Evolutionary conservation across 805 yeast genomes (phyloP).

Genomic region (Zygosaccharomyces pseudorouxii): DNA sequence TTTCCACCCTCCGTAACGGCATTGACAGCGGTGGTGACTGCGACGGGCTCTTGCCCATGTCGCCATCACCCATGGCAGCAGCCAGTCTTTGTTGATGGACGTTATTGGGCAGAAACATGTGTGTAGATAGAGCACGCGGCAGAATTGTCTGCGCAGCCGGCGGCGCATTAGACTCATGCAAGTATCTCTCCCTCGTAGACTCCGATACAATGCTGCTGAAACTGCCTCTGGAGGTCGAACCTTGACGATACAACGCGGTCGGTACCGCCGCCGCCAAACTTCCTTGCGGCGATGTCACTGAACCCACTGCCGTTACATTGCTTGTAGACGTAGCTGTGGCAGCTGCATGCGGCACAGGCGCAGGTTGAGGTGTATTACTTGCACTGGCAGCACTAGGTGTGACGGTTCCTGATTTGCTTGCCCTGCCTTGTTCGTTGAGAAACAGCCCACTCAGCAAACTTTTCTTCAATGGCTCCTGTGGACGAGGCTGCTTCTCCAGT

Average conservation of each 20-base stretch:
- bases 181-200: constrained; percentile 33
- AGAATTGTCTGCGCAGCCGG: constrained; percentile 52
- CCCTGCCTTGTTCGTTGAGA: constrained; percentile 17
- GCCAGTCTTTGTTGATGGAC: constrained; percentile 30
- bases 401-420: constrained; percentile 1
- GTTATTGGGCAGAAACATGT: constrained; percentile 53
- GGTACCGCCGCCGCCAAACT: constrained; percentile 1
- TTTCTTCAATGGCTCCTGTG: constrained; percentile 23
- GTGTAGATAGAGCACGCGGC: constrained; percentile 59
- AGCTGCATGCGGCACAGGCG: constrained; percentile 2
- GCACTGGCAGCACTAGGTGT: background rate
- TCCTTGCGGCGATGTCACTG: constrained; percentile 27
- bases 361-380: background rate
- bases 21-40: background rate
- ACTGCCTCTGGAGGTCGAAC: constrained; percentile 14
- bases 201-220: constrained; percentile 38
- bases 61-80: constrained; percentile 10
- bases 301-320: constrained; percentile 28
- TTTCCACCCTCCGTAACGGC: background rate
- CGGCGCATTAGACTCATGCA: constrained; percentile 54
- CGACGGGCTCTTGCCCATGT: background rate
- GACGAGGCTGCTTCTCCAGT: constrained; percentile 21
- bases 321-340: constrained; percentile 9
- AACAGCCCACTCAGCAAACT: constrained; percentile 33
- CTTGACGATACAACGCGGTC: background rate